phyloP scores from a whole-genome alignment of 148 eudicot genomes.

The Persicaria tinctoria region DNA sequence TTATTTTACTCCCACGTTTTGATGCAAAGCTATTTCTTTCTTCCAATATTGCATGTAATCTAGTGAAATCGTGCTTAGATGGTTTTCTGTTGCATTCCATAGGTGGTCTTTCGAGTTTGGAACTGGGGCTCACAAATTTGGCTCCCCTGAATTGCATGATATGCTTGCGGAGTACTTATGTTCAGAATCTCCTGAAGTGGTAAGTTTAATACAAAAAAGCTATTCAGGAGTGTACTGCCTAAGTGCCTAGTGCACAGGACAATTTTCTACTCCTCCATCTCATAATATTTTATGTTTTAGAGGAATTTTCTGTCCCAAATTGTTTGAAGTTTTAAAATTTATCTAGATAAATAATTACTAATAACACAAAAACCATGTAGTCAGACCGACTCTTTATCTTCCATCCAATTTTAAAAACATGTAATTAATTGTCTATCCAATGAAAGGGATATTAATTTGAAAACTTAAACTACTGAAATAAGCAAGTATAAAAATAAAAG shows the following conservation, averaged over 20 bases:
- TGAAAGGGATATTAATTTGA: no score
- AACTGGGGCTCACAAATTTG: slow-evolving; percentile 60
- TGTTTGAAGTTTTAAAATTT: no score
- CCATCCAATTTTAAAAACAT: no score
- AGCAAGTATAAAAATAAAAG: no score
- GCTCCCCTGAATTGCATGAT: slow-evolving; percentile 76
- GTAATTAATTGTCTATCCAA: no score
- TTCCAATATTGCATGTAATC: neutral
- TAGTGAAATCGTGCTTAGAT: neutral
- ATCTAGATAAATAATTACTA: no score
- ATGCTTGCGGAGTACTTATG: slow-evolving; percentile 91
- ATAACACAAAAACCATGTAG: no score
- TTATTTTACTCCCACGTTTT: neutral
- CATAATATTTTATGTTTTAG: no score
- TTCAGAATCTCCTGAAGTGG: slow-evolving; percentile 90
- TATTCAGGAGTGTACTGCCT: neutral
- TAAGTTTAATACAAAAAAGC: slow-evolving; percentile 24
- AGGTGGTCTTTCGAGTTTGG: slow-evolving; percentile 96
- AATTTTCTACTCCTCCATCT: neutral
- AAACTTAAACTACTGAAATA: no score
- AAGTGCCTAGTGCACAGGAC: neutral
- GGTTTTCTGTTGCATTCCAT: slow-evolving; percentile 4
- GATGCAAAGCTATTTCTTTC: neutral
- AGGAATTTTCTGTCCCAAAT: no score
- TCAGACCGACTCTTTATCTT: no score